phyloP scores from a whole-genome alignment of 1,284 basidiomycete species.

The Cryptococcus sp. region DNA sequence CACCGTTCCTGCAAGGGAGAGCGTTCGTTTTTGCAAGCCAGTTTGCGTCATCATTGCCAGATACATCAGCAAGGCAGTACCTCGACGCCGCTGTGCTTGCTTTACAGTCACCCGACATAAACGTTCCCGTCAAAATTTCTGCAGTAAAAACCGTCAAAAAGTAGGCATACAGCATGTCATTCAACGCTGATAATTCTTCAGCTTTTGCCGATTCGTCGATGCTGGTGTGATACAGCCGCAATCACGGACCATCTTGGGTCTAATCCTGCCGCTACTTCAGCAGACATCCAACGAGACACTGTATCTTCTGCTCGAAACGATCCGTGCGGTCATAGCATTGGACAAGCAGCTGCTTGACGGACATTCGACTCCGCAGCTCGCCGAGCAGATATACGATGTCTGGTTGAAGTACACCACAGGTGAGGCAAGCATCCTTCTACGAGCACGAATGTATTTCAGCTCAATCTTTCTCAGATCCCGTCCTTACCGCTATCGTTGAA shows the following conservation, averaged over 20 bases:
- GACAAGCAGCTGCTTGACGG: slow-evolving; percentile 68
- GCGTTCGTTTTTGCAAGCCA: slow-evolving; percentile 94
- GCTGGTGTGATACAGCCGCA: slow-evolving; percentile 63
- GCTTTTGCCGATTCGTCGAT: slow-evolving; percentile 57
- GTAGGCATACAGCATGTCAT: slow-evolving; percentile 53
- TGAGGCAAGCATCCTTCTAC: slow-evolving; percentile 35
- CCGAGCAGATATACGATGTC: slow-evolving; percentile 67
- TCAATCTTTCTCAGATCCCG: slow-evolving; percentile 65
- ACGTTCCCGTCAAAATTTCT: slow-evolving; percentile 85
- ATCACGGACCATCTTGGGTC: slow-evolving; percentile 73
- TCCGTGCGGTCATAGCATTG: slow-evolving; percentile 74
- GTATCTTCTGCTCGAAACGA: slow-evolving; percentile 83
- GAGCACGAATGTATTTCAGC: slow-evolving; percentile 1
- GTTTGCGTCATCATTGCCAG: slow-evolving; percentile 72
- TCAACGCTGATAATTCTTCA: slow-evolving; percentile 16
- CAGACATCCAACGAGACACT: slow-evolving; percentile 83
- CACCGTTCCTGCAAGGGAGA: slow-evolving; percentile 88
- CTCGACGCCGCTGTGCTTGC: slow-evolving; percentile 81
- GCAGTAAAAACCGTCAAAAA: slow-evolving; percentile 89
- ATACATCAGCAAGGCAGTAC: slow-evolving; percentile 74
- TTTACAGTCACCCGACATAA: slow-evolving; percentile 69
- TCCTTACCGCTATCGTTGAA: slow-evolving; percentile 80
- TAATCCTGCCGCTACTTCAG: slow-evolving; percentile 79
- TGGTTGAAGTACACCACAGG: slow-evolving; percentile 85
- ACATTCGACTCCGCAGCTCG: slow-evolving; percentile 66